Evolutionary conservation across 495 filamentous ascomycete genomes (phyloP).

Genomic region (Acidomyces sp.): DNA sequence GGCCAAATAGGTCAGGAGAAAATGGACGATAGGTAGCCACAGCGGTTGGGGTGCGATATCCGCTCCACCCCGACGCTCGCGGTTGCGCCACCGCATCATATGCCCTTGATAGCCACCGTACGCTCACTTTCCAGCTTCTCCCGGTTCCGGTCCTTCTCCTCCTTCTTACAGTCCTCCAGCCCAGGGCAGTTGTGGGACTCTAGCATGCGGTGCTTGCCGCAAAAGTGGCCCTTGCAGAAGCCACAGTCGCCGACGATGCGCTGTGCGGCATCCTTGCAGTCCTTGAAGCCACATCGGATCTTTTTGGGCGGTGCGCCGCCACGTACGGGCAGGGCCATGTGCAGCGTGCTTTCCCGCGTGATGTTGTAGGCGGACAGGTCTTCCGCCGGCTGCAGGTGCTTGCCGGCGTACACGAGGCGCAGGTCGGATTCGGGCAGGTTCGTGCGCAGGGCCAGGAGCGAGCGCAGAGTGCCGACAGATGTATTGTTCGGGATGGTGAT

Average conservation of each 20-base stretch:
- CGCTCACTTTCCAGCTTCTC: slow-evolving; percentile 83
- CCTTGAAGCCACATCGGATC: slow-evolving; percentile 74
- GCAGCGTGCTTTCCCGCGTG: slow-evolving; percentile 30
- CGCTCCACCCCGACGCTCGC: too few species aligned
- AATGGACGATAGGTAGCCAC: too few species aligned
- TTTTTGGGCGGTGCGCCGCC: slow-evolving; percentile 57
- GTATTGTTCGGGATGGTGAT: slow-evolving; percentile 32
- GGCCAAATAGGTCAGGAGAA: too few species aligned
- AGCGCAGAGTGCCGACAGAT: slow-evolving; percentile 32
- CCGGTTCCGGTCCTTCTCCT: slow-evolving; percentile 80
- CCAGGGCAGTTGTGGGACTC: slow-evolving; percentile 88
- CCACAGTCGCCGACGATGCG: slow-evolving; percentile 91
- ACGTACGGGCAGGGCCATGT: slow-evolving; percentile 29
- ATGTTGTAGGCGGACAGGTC: slow-evolving; percentile 30
- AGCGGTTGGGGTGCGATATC: too few species aligned
- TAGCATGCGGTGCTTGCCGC: slow-evolving; percentile 81
- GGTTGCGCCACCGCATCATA: too few species aligned
- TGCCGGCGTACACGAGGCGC: slow-evolving; percentile 36
- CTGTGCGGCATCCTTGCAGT: slow-evolving; percentile 73
- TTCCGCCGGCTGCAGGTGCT: slow-evolving; percentile 28
- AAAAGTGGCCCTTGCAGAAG: slow-evolving; percentile 88
- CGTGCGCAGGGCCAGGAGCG: slow-evolving; percentile 35
- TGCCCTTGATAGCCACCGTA: slow-evolving; percentile 56
- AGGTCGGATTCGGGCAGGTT: slow-evolving; percentile 29
- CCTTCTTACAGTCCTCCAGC: slow-evolving; percentile 96